Evolutionary conservation across 306 rosid species (phyloP), one percentile per base, ranked within the genome.

Genomic region (Glycine tomentella): DNA sequence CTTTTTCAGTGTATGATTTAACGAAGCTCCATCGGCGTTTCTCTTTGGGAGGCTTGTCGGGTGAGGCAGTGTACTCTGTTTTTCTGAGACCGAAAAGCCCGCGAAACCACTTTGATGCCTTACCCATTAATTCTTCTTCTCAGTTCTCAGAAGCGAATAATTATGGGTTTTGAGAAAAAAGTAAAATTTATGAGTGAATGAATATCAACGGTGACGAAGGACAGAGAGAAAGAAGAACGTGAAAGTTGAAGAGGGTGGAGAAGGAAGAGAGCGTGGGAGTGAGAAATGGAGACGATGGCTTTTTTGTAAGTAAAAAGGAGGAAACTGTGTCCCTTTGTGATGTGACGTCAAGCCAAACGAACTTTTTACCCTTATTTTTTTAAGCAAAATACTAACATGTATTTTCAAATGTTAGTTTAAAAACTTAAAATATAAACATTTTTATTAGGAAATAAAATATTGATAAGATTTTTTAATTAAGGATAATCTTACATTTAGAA

Each of bases 11-110:
- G 64, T 78, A 46, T n/a, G 97, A 90, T 75, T 90, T 95, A 70
- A 91, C 92, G 85, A 95, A 93, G 82, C 87, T 91, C 92, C 99
- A 95, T 9, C 97, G 61, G 15, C 90, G 95, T 45, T 87, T 93
- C 42, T 84, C 88, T 45, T 86, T 91, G 4, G 85, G 51, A 5
- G 92, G 90, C 13, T 86, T 88, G 0, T 77, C 53, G 36, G 85
- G 12, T 6, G 88, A 6, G 10, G 17, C 4, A 9, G 7, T 14
- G 1, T 55, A 14, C 2, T 90, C 84, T 1, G 89, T 20, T 69
- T 88, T 93, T 49, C 72, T 90, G 1, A 89, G 90, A 69, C 94
- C 92, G 1, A 95, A 84, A 14, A 95, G 79, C 0, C 84, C 84
- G 17, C 98, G 96, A 49, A 95, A 90, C 98, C 98, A 95, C 63